A percentile compares a stretch with the other conserved stretches of the same genome.
Conservation (phyloP, 306 rosid species). For the Cyclanthera cordifolia region DNA sequence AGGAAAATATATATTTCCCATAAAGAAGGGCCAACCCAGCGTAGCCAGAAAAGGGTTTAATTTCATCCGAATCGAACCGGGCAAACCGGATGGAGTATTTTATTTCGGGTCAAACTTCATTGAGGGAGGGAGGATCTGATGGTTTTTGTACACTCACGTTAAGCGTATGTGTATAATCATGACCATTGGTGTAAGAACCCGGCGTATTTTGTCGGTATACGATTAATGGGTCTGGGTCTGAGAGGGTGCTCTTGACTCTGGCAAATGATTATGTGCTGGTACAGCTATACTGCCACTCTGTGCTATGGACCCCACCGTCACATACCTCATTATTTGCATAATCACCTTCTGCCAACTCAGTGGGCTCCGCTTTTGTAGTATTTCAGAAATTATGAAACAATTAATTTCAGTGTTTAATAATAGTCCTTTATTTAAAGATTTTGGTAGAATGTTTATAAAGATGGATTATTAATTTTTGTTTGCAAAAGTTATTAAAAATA, state of each 20-base stretch:
- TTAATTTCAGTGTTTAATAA: too few relatives aligned
- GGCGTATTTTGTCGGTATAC: background rate
- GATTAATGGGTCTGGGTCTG: slow-evolving; percentile 11
- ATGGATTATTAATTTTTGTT: too few relatives aligned
- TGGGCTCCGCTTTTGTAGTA: background rate
- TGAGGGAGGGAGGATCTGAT: background rate
- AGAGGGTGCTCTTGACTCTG: background rate
- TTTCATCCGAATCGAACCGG: slow-evolving; percentile 5
- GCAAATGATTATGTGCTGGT: slow-evolving; percentile 3
- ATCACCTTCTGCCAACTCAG: background rate
- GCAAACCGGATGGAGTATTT: background rate
- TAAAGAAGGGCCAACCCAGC: background rate
- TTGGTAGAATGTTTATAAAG: too few relatives aligned
- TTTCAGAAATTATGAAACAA: too few relatives aligned
- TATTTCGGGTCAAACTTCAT: background rate
- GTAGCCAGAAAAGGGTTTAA: background rate
- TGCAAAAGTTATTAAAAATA: too few relatives aligned
- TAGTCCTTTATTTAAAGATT: too few relatives aligned
- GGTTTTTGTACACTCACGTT: too few relatives aligned
- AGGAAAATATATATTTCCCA: background rate
- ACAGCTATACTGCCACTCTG: slow-evolving; percentile 4
- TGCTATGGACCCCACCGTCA: slow-evolving; percentile 3
- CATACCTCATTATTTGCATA: background rate
- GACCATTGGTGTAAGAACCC: background rate
- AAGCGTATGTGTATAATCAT: slow-evolving; percentile 2